These are phyloP conservation scores for Yamadazyma conglobata DNA, from an alignment of 1,139 yeast genomes.

Conservation along the genomic window DNA sequence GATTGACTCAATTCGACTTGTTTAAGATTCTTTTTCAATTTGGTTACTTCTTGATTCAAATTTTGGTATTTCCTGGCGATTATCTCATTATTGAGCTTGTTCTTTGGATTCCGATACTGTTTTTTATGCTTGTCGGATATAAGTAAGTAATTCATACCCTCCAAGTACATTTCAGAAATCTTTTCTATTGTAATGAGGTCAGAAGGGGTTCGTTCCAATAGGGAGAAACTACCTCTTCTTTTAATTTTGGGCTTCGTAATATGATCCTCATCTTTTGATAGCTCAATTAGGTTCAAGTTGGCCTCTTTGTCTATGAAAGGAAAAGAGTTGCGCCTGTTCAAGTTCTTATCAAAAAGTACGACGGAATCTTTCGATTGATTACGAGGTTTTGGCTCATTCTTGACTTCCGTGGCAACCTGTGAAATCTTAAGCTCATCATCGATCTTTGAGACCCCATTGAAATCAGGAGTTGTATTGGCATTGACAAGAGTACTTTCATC, in stretches of 20 bases:
- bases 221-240: constrained; percentile 10
- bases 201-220: constrained; percentile 4
- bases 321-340: constrained; percentile 44
- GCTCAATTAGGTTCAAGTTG: constrained; percentile 25
- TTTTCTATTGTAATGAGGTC: constrained; percentile 21
- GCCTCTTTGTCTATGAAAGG: constrained; percentile 32
- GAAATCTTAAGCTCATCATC: constrained; percentile 21
- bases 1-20: constrained; percentile 29
- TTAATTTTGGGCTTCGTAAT: constrained; percentile 4
- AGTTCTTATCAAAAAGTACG: constrained; percentile 12
- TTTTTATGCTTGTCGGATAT: constrained; percentile 21
- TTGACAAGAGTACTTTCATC: constrained; percentile 1
- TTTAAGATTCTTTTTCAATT: constrained; percentile 27
- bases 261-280: constrained; percentile 12
- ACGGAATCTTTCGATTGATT: constrained; percentile 3
- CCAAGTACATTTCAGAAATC: constrained; percentile 22
- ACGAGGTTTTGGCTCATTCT: not conserved
- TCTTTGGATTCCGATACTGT: constrained; percentile 9
- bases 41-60: constrained; percentile 31
- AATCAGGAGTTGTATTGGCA: constrained; percentile 9
- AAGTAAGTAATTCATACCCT: constrained; percentile 21
- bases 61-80: constrained; percentile 24
- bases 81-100: constrained; percentile 4
- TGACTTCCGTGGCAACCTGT: constrained; percentile 9
- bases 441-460: constrained; percentile 15